Percentiles rank a stretch among this genome's conserved stretches.
These are phyloP conservation scores for Globisporangium irregulare DNA, from an alignment of 352 stramenopile genomes.

Conservation along the genomic window DNA sequence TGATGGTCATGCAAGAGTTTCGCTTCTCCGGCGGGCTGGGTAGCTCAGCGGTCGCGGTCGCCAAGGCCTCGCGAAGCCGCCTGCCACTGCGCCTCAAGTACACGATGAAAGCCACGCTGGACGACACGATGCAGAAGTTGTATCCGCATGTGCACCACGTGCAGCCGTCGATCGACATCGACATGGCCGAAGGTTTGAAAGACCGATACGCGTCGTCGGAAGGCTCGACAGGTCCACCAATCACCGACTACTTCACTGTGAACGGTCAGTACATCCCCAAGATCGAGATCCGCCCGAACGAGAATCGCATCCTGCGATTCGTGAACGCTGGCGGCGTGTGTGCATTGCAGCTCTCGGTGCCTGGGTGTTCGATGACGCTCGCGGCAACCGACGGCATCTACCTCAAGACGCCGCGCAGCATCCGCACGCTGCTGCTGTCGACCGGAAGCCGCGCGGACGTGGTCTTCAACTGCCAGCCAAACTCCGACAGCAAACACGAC, in stretches of 20 bases:
- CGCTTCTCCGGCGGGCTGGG: conserved; percentile 56
- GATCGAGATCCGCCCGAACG: conserved; percentile 45
- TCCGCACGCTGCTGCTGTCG: conserved; percentile 47
- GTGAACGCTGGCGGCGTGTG: conserved; percentile 57
- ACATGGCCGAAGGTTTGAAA: conserved; percentile 21
- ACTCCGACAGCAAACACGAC: conserved; percentile 12
- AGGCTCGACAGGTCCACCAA: conserved; percentile 20
- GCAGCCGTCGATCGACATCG: conserved; percentile 25
- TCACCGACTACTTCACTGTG: conserved; percentile 61
- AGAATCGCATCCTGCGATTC: conserved; percentile 59
- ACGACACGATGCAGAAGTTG: conserved; percentile 31
- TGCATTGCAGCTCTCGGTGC: conserved; percentile 53
- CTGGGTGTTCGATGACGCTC: conserved; percentile 54
- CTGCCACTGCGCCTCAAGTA: conserved; percentile 46
- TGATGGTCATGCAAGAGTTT: conserved; percentile 63
- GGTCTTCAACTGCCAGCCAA: conserved; percentile 50
- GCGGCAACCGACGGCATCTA: conserved; percentile 63
- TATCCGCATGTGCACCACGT: conserved; percentile 44
- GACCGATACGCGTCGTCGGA: conserved; percentile 14
- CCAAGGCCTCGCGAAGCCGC: conserved; percentile 45
- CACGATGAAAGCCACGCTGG: conserved; percentile 38
- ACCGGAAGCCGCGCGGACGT: conserved; percentile 60
- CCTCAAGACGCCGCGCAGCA: conserved; percentile 31
- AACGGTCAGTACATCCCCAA: conserved; percentile 73
- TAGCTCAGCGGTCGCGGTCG: conserved; percentile 43